Base-by-base conservation (phyloP, 306 rosid species). In the Glycine latifolia region DNA sequence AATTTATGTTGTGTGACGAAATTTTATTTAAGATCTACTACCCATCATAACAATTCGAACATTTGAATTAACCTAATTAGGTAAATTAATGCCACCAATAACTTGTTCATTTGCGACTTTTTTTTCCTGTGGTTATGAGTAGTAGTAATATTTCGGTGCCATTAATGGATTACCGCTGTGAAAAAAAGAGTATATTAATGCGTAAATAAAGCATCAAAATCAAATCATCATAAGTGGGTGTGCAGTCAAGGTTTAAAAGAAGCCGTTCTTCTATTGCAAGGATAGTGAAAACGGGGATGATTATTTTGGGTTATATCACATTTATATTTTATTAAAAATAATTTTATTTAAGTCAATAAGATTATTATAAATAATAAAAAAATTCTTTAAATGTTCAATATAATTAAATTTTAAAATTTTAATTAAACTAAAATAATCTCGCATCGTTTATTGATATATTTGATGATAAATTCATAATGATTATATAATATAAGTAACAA, bases 91-190 rank as follows among this genome's bases (percentile, higher is more conserved):
- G 33, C 6, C 33, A 75, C 48, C 71, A 76, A 47, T 17, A 75
- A 43, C 7, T 43, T 37, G 31, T 26, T 10, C 17, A 41, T 39
- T 55, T 15, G 54, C 4, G 5, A 12, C 46, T 46, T 14, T 46
- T 26, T 26, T 31, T 61, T 50, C 16, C 14, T 31, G 60, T 76
- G 35, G 48, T 9, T 76, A 61, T 76, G 59, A 76, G 48, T 76
- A 60, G 47, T 8, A 26, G 15, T 44, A 75, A 44, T 26, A 26
- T 76, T 75, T 60, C 33, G 71, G 80, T 76, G 79, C 35, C 70
- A 46, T 60, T 60, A 60, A 75, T 75, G 60, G 60, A 75, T 75
- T 60, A 75, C 70, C 26, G 53, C 58, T 11, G 60, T 76, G 48
- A 60, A 75, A 75, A 75, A 37, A 37, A 37, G 14, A 43, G 8